phyloP scores from a whole-genome alignment of 140 eudicot species.

The Erigeron philadelphicus region DNA sequence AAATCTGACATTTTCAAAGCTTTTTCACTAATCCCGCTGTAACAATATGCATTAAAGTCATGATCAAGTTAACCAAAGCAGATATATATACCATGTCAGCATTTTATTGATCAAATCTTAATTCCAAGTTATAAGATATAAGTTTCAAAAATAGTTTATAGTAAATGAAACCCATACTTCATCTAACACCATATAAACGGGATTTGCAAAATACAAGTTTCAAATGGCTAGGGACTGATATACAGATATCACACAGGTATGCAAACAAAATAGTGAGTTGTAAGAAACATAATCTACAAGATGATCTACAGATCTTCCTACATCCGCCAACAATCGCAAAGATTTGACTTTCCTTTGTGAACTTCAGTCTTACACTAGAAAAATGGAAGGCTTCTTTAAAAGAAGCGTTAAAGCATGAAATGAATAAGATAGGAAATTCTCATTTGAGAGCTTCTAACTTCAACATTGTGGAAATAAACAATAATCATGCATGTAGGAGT shows the following conservation, averaged over 20 bases:
- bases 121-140: not conserved
- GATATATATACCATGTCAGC: not conserved
- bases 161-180: not conserved
- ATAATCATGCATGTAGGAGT: not conserved
- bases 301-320: not conserved
- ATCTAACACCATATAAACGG: not conserved
- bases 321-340: not conserved
- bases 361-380: not conserved
- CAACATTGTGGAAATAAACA: not conserved
- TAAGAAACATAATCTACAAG: not conserved
- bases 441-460: not conserved
- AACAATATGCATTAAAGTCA: conserved; percentile 7
- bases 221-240: not conserved
- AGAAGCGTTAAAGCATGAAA: not conserved
- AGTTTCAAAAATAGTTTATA: not conserved
- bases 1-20: conserved; percentile 76
- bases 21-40: conserved; percentile 81
- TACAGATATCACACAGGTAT: not conserved
- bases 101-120: not conserved
- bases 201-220: not conserved
- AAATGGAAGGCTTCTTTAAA: not conserved
- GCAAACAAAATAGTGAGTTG: not conserved
- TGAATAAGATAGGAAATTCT: not conserved
- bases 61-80: not conserved
- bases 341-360: not conserved